Conservation (phyloP, 208 protist genomes). For the Crithidia mellificae region DNA sequence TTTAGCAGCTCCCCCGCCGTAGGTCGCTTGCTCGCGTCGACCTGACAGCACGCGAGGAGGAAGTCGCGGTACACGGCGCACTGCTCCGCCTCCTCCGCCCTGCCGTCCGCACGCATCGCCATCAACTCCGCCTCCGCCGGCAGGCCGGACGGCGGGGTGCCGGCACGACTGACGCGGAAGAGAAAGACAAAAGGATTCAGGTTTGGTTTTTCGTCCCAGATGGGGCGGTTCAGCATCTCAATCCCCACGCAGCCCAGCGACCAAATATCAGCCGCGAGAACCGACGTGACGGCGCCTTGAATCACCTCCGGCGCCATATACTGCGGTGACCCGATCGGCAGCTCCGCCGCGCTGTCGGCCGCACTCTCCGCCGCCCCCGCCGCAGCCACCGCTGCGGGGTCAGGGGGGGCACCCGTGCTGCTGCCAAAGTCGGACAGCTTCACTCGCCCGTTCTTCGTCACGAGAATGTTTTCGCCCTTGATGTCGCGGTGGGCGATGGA, state of each 20-base stretch:
- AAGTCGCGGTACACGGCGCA: slow-evolving; percentile 62
- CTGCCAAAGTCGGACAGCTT: slow-evolving; percentile 86
- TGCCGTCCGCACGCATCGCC: slow-evolving; percentile 21
- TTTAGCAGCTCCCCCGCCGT: slow-evolving; percentile 45
- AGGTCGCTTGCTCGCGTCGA: slow-evolving; percentile 55
- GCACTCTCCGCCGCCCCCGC: slow-evolving; percentile 3
- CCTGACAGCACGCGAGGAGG: slow-evolving; percentile 42
- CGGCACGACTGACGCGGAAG: slow-evolving; percentile 49
- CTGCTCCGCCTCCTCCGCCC: slow-evolving; percentile 30
- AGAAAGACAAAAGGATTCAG: slow-evolving; percentile 53
- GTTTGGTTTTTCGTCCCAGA: slow-evolving; percentile 39
- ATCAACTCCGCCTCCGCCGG: slow-evolving; percentile 51
- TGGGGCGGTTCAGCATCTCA: slow-evolving; percentile 69
- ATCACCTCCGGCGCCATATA: slow-evolving; percentile 87
- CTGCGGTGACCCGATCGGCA: slow-evolving; percentile 61
- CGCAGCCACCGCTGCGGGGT: slow-evolving; percentile 1
- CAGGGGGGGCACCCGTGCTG: slow-evolving; percentile 35
- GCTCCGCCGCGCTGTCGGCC: background rate
- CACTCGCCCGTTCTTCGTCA: slow-evolving; percentile 68
- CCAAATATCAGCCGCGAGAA: slow-evolving; percentile 68
- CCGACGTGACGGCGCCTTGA: slow-evolving; percentile 29
- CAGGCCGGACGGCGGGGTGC: slow-evolving; percentile 50
- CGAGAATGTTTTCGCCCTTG: slow-evolving; percentile 80
- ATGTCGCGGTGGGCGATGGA: slow-evolving; percentile 82
- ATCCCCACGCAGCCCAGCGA: slow-evolving; percentile 78